These are phyloP conservation scores for Zasmidium angulare DNA, from an alignment of 2,329 filamentous ascomycete genomes.

Conservation along the genomic window DNA sequence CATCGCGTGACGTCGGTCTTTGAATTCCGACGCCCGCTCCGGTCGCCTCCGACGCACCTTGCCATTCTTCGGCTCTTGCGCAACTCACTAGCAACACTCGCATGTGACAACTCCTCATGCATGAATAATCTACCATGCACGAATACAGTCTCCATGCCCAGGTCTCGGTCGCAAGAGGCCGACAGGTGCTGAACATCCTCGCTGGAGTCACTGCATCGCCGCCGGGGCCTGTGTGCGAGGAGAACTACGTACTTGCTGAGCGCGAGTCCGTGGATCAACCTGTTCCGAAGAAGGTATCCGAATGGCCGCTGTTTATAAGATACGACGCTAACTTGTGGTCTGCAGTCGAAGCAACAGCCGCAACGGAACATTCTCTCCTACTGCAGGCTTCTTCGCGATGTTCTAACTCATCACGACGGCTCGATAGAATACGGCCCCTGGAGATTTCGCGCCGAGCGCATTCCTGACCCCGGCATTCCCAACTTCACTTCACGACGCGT, in stretches of 20 bases:
- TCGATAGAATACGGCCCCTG: conserved; percentile 17
- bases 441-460: conserved; percentile 28
- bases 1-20: no score
- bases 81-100: no score
- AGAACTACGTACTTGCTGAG: conserved; percentile 60
- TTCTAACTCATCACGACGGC: conserved; percentile 12
- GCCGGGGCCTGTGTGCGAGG: conserved; percentile 54
- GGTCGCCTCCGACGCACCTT: no score
- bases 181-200: conserved; percentile 61
- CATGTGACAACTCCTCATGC: no score
- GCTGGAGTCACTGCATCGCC: conserved; percentile 63
- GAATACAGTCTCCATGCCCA: conserved; percentile 63
- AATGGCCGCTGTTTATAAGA: background rate
- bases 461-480: conserved; percentile 52
- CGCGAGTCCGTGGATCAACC: conserved; percentile 31
- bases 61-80: no score
- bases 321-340: background rate
- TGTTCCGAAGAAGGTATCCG: conserved; percentile 21
- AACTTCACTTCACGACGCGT: conserved; percentile 55
- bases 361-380: conserved; percentile 19
- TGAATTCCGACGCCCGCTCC: no score
- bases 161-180: conserved; percentile 56
- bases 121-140: conserved; percentile 50
- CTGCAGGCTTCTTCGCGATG: conserved; percentile 25
- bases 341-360: conserved; percentile 10